Evolutionary conservation across 345 rosid species (phyloP).

Genomic region (Kernera saxatilis): DNA sequence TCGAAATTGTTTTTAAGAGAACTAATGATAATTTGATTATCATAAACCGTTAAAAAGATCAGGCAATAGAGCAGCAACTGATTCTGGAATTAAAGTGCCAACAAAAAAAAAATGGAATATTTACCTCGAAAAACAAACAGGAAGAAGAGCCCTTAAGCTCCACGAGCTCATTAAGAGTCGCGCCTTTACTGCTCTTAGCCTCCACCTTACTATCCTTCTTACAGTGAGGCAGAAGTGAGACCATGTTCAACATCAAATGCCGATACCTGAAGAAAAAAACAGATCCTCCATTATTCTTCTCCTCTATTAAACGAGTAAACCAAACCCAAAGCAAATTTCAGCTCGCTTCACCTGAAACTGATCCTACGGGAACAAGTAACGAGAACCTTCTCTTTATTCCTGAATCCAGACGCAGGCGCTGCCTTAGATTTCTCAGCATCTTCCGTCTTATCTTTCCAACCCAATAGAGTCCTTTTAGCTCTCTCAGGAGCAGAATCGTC

Average conservation of each 20-base stretch:
- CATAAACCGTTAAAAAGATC: not conserved
- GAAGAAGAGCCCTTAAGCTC: constrained; percentile 88
- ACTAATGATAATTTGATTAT: not conserved
- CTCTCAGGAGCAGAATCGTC: constrained; percentile 54
- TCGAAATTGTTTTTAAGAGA: not conserved
- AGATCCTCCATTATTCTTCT: not conserved
- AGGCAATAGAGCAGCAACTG: not conserved
- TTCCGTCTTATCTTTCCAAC: constrained; percentile 70
- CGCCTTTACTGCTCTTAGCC: constrained; percentile 68
- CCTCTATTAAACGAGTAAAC: not conserved
- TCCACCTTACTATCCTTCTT: constrained; percentile 96
- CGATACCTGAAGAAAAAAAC: constrained; percentile 51
- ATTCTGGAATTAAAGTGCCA: not conserved
- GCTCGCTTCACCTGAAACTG: constrained; percentile 57
- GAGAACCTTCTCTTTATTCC: constrained; percentile 94
- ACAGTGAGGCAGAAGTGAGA: constrained; percentile 86
- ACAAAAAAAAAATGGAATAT: not conserved
- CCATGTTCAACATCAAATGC: constrained; percentile 93
- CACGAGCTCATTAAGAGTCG: constrained; percentile 78
- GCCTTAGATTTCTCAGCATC: constrained; percentile 16
- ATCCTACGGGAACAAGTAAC: constrained; percentile 94
- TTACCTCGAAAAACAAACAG: constrained; percentile 85
- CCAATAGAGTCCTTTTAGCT: constrained; percentile 70
- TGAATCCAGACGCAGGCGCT: constrained; percentile 34
- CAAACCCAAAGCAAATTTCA: not conserved